A percentile compares a stretch with the other conserved stretches of the same genome.
Evolutionary conservation across 345 rosid species (phyloP).

Genomic region (Rubroshorea leprosula): DNA sequence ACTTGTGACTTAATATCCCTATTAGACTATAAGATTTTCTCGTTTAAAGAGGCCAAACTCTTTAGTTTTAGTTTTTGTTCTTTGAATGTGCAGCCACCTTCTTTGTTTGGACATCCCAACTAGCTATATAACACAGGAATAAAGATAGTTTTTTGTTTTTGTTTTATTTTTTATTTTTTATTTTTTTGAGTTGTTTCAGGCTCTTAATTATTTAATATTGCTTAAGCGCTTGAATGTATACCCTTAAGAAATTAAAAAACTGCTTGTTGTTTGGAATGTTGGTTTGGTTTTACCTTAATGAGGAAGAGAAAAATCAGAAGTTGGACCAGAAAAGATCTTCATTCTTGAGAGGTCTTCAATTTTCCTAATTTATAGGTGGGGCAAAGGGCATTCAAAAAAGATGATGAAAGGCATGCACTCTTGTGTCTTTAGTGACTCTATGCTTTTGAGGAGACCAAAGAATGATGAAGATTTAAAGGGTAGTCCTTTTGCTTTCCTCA

Average conservation of each 20-base stretch:
- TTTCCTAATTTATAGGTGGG: slow-evolving; percentile 24
- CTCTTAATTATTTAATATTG: neutral
- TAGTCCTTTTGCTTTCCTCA: slow-evolving; percentile 17
- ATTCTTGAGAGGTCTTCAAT: neutral
- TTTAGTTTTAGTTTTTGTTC: no score
- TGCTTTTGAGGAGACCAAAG: slow-evolving; percentile 23
- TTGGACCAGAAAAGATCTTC: slow-evolving; percentile 18
- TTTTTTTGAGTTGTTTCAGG: no score
- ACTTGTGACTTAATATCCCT: no score
- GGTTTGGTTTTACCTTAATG: neutral
- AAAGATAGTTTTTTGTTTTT: no score
- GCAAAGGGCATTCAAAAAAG: slow-evolving; percentile 19
- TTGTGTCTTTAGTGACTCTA: slow-evolving; percentile 12
- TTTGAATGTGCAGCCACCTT: no score
- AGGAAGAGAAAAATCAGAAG: neutral
- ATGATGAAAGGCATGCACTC: slow-evolving; percentile 37
- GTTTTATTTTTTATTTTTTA: no score
- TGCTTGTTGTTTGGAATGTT: slow-evolving; percentile 17
- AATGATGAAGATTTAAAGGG: slow-evolving; percentile 29
- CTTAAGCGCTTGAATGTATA: neutral
- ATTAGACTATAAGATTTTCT: no score
- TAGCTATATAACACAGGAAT: no score
- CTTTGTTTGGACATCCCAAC: no score
- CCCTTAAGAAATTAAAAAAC: slow-evolving; percentile 2
- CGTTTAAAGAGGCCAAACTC: neutral